Evolutionary conservation across 805 yeast genomes (phyloP), one percentile per base, ranked within the genome.

Genomic region (Sungouiella blattae): DNA sequence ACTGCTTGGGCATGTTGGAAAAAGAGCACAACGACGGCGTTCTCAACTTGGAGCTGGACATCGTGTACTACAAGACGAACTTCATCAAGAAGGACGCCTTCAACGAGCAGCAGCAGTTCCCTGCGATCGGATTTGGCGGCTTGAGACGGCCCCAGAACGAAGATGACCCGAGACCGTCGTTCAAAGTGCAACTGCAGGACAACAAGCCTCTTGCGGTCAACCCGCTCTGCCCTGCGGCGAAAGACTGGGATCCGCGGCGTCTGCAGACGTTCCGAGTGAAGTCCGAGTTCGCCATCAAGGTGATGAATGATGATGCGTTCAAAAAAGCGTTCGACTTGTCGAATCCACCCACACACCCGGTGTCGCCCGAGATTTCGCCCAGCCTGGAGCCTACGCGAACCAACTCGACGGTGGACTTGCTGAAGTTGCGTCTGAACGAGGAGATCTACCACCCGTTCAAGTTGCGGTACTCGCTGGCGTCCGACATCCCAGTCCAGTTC

Each of bases 281-380:
- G 37, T 29, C 59, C 3, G 67, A 62, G 17, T 67, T 67, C 41
- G 53, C 50, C 24, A 40, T 59, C 35, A 67, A 67, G 39, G 52
- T 46, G 18, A 65, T 67, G 56, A 59, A 63, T 42, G 62, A 55
- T 33, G 67, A 58, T 6, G 56, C 65, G 5, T 67, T 67, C 52
- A 62, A 57, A 28, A 52, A 46, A 30, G 40, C 52, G 4, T 67
- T 55, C 33, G 50, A 51, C 40, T 41, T 67, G 18, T 40, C 49
- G 8, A 52, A 55, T 21, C 64, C 52, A 14, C 73, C 73, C 0
- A 24, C 30, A 12, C 51, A 50, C 26, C 70, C 71, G 4, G 49
- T 58, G 6, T 56, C 64, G 29, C 73, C 73, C 4, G 70, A 64
- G 37, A 64, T 67, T 2, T 64, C 70, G 14, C 73, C 73, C 16